These are phyloP conservation scores for Rutstroemia sp. DNA, from an alignment of 2,329 filamentous ascomycete genomes.

Conservation along the genomic window DNA sequence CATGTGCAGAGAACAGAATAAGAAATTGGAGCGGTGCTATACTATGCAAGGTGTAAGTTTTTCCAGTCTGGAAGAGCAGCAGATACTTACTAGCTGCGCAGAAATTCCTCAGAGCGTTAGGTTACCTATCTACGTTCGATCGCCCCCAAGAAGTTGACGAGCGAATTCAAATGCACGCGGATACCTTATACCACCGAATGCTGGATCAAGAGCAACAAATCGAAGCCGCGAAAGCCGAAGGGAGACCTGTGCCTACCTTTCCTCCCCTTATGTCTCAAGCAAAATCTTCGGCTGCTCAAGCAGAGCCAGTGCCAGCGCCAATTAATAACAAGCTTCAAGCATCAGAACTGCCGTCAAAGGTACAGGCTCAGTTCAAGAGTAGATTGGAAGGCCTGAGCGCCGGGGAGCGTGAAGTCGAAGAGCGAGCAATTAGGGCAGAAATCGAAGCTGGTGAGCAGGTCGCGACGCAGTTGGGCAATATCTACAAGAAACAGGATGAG, in stretches of 20 bases:
- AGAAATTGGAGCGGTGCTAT: slow-evolving; percentile 78
- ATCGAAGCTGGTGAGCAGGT: slow-evolving; percentile 53
- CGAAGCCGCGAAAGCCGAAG: slow-evolving; percentile 59
- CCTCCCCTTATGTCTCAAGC: slow-evolving; percentile 41
- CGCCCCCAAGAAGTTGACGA: slow-evolving; percentile 66
- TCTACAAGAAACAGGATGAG: slow-evolving; percentile 49
- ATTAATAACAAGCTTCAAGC: slow-evolving; percentile 16
- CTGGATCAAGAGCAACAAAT: slow-evolving; percentile 69
- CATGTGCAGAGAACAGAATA: slow-evolving; percentile 74
- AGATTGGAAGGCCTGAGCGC: slow-evolving; percentile 50
- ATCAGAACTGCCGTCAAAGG: slow-evolving; percentile 36
- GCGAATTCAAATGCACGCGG: slow-evolving; percentile 91
- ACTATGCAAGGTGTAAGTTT: slow-evolving; percentile 69
- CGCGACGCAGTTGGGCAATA: slow-evolving; percentile 44
- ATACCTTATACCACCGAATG: slow-evolving; percentile 83
- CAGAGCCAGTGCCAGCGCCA: slow-evolving; percentile 10
- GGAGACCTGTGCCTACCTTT: slow-evolving; percentile 51
- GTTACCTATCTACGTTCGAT: slow-evolving; percentile 67
- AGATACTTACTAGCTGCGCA: slow-evolving; percentile 29
- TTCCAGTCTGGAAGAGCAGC: neutral
- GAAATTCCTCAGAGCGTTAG: slow-evolving; percentile 84
- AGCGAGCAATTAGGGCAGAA: slow-evolving; percentile 57
- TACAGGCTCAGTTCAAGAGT: slow-evolving; percentile 45
- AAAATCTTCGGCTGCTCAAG: slow-evolving; percentile 4
- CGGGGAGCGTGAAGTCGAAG: slow-evolving; percentile 53